Conservation (phyloP, 1,139 yeast genomes). For the Suhomyces yuchorum region DNA sequence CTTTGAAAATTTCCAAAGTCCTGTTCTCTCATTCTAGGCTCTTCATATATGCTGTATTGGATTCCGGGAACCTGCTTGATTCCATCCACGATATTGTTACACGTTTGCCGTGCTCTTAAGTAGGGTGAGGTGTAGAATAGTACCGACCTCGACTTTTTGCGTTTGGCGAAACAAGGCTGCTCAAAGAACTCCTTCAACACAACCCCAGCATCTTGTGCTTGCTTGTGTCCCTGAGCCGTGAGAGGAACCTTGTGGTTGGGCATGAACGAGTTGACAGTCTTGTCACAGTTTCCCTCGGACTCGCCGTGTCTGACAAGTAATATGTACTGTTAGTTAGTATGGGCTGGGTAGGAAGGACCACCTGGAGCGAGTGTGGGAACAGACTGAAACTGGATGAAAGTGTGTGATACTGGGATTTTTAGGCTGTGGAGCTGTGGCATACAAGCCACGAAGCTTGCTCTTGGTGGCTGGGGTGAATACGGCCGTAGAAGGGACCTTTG, state of each 20-base stretch:
- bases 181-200: constrained; percentile 54
- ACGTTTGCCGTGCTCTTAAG: constrained; percentile 76
- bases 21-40: constrained; percentile 89
- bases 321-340: constrained; percentile 51
- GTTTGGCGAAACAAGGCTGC: constrained; percentile 44
- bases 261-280: constrained; percentile 68
- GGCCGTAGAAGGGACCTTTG: too few relatives aligned
- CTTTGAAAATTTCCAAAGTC: constrained; percentile 93
- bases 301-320: constrained; percentile 88
- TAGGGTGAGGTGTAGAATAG: constrained; percentile 85
- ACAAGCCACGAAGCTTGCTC: too few relatives aligned
- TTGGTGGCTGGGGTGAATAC: too few relatives aligned
- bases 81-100: constrained; percentile 65
- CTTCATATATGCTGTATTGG: constrained; percentile 65
- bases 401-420: not conserved
- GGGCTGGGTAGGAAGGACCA: too few relatives aligned
- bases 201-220: constrained; percentile 69
- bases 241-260: constrained; percentile 80
- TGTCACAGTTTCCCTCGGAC: constrained; percentile 84
- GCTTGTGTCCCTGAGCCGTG: constrained; percentile 66
- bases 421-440: too few relatives aligned
- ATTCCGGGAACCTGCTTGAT: constrained; percentile 54
- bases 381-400: too few relatives aligned
- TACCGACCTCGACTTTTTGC: constrained; percentile 33
- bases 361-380: too few relatives aligned